phyloP scores from a whole-genome alignment of 2,329 filamentous ascomycete genomes.

The Hortaea sp. region DNA sequence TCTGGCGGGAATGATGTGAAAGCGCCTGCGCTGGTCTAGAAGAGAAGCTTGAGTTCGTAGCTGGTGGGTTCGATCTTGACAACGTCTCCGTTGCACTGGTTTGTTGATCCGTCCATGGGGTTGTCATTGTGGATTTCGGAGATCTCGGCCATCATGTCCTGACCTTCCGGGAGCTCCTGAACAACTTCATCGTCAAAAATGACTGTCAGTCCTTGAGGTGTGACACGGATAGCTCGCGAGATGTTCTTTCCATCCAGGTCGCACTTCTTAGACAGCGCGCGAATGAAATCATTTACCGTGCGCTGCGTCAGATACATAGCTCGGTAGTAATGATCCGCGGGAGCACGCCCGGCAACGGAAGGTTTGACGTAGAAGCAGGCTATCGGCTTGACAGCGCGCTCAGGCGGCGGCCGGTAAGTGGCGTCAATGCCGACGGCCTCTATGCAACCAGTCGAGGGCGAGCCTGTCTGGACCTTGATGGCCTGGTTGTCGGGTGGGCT shows the following conservation, averaged over 20 bases:
- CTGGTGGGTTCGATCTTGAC: constrained; percentile 33
- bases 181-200: constrained; percentile 88
- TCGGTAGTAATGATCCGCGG: constrained; percentile 58
- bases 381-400: constrained; percentile 61
- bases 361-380: constrained; percentile 80
- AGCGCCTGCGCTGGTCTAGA: constrained; percentile 21
- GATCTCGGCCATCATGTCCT: constrained; percentile 71
- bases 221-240: constrained; percentile 60
- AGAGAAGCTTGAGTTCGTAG: constrained; percentile 41
- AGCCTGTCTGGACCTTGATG: constrained; percentile 47
- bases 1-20: neutral
- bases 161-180: constrained; percentile 71
- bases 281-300: constrained; percentile 63
- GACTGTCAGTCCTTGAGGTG: constrained; percentile 66
- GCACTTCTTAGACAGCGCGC: constrained; percentile 67
- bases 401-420: constrained; percentile 67
- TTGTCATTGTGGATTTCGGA: constrained; percentile 49
- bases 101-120: constrained; percentile 33
- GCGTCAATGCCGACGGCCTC: constrained; percentile 86
- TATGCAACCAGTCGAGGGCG: constrained; percentile 65
- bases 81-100: constrained; percentile 40
- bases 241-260: constrained; percentile 64
- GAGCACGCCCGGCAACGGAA: constrained; percentile 38
- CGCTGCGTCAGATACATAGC: constrained; percentile 78
- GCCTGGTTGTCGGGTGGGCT: constrained; percentile 39